Conservation (phyloP, 148 eudicot genomes). For the Heliamphora exappendiculata region DNA sequence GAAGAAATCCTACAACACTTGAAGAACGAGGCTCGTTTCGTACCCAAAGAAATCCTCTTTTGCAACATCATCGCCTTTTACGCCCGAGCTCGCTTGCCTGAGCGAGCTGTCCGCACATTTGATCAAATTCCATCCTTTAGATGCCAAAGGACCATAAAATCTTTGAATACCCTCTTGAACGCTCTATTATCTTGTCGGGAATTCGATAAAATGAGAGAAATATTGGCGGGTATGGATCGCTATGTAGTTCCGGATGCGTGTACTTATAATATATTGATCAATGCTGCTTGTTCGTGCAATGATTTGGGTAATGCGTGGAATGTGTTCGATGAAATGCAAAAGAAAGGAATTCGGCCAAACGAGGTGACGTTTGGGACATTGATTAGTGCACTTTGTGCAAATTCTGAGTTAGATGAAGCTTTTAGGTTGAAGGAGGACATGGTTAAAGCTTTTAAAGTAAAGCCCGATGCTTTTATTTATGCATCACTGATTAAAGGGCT, state of each 20-base stretch:
- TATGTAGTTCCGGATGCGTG: constrained; percentile 55
- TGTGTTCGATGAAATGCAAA: constrained; percentile 76
- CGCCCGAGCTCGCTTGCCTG: constrained; percentile 38
- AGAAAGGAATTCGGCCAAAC: constrained; percentile 41
- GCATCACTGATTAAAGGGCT: constrained; percentile 60
- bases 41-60: constrained; percentile 54
- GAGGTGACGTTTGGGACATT: constrained; percentile 60
- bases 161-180: constrained; percentile 56
- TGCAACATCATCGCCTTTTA: constrained; percentile 58
- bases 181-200: constrained; percentile 45
- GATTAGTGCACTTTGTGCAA: constrained; percentile 46
- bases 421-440: constrained; percentile 45
- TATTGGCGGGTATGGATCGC: constrained; percentile 33
- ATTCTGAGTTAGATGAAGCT: constrained; percentile 39
- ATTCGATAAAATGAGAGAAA: constrained; percentile 30
- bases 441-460: constrained; percentile 36
- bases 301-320: constrained; percentile 50
- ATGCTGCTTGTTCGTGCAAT: constrained; percentile 26
- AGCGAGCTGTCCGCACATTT: constrained; percentile 40
- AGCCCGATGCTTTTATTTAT: constrained; percentile 40
- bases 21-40: constrained; percentile 45
- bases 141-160: constrained; percentile 52
- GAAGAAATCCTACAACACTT: constrained; percentile 40
- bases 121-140: constrained; percentile 51
- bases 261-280: constrained; percentile 68